A percentile compares a stretch with the other conserved stretches of the same genome.
Conservation (phyloP, 306 rosid species). For the Lotus japonicus region DNA sequence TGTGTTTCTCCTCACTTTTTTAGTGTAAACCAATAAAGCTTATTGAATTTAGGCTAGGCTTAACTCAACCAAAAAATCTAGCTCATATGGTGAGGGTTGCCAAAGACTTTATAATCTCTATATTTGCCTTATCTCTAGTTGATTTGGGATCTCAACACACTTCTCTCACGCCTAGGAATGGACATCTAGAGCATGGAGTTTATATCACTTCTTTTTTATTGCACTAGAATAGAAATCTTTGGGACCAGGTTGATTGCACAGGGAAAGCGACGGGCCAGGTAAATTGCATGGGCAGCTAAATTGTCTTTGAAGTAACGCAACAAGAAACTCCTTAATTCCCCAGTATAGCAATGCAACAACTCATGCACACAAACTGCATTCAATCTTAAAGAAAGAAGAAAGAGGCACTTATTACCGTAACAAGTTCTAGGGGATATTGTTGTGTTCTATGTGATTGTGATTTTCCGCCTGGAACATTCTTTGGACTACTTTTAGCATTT, state of each 20-base stretch:
- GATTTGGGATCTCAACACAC: too few species aligned
- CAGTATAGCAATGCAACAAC: neutral
- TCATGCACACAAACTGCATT: neutral
- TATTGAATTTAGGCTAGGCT: neutral
- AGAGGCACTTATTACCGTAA: slow-evolving; percentile 47
- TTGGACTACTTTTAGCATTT: slow-evolving; percentile 55
- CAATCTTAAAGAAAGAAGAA: slow-evolving; percentile 16
- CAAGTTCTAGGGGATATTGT: slow-evolving; percentile 55
- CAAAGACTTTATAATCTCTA: too few species aligned
- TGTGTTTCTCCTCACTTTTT: neutral
- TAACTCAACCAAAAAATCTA: too few species aligned
- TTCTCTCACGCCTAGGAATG: too few species aligned
- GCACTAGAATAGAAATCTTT: too few species aligned
- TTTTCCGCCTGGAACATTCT: slow-evolving; percentile 37
- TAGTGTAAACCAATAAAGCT: neutral
- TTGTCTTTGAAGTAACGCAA: neutral
- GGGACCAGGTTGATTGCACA: too few species aligned
- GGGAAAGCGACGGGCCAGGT: too few species aligned
- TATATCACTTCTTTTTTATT: too few species aligned
- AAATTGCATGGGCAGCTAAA: too few species aligned
- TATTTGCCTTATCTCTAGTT: too few species aligned
- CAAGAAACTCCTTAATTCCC: neutral
- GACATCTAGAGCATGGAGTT: too few species aligned
- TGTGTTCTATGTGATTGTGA: slow-evolving; percentile 26
- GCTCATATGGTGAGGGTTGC: too few species aligned